Evolutionary conservation across 2,329 filamentous ascomycete genomes (phyloP).

Genomic region (Pestalotiopsis sp.): DNA sequence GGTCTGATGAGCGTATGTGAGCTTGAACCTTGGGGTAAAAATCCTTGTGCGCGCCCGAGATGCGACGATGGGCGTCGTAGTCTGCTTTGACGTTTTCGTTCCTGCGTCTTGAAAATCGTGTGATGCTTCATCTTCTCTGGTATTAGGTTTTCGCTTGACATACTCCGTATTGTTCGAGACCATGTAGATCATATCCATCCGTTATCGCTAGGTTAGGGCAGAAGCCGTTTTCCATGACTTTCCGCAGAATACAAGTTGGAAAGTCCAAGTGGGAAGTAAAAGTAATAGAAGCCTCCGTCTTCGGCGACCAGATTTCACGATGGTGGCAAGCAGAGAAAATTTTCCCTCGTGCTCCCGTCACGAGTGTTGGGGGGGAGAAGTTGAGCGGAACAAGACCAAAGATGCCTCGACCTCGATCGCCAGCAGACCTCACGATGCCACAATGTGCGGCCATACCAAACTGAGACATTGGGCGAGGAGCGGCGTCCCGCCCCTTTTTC

Average conservation of each 20-base stretch:
- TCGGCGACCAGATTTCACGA: too few relatives aligned
- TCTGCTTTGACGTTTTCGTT: not conserved
- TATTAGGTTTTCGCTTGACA: not conserved
- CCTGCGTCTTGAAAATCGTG: not conserved
- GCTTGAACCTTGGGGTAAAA: not conserved
- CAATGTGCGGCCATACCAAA: conserved; percentile 10
- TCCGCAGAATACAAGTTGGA: too few relatives aligned
- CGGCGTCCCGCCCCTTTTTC: conserved; percentile 9
- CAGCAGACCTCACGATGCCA: conserved; percentile 11
- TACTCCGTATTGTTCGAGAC: not conserved
- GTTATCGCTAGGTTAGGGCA: too few relatives aligned
- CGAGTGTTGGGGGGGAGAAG: not conserved
- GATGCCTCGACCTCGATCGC: not conserved
- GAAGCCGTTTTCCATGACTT: too few relatives aligned
- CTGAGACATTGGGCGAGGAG: conserved; percentile 2
- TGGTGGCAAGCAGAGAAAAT: not conserved
- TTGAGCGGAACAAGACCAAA: not conserved
- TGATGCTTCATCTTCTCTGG: not conserved
- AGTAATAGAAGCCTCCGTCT: too few relatives aligned
- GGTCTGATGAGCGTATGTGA: not conserved
- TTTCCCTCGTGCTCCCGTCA: not conserved
- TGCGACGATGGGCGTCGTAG: not conserved
- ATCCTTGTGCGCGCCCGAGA: not conserved
- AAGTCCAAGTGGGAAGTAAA: too few relatives aligned
- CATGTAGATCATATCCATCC: not conserved